Evolutionary conservation across 2,329 filamentous ascomycete genomes (phyloP).

Genomic region (Neopestalotiopsis sp.): DNA sequence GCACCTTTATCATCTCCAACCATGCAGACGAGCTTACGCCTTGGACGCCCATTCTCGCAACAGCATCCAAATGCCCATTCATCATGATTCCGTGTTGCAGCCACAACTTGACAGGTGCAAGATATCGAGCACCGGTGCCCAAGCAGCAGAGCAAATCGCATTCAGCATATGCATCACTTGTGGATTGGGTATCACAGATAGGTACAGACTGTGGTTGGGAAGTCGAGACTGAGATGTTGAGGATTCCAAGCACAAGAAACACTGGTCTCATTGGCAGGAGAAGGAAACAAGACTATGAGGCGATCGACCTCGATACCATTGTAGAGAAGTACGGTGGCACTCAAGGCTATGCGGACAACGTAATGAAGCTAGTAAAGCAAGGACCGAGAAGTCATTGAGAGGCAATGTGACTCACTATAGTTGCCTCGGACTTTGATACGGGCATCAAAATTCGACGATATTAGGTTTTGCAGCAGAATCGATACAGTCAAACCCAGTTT

Average conservation of each 20-base stretch:
- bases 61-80: conserved; percentile 77
- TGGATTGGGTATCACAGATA: conserved; percentile 75
- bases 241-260: conserved; percentile 93
- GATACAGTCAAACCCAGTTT: too few species aligned
- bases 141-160: conserved; percentile 53
- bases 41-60: conserved; percentile 91
- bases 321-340: conserved; percentile 59
- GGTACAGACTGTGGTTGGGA: conserved; percentile 75
- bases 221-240: conserved; percentile 81
- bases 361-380: conserved; percentile 63
- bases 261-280: conserved; percentile 76
- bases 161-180: conserved; percentile 84
- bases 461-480: too few species aligned
- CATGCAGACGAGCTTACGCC: conserved; percentile 95
- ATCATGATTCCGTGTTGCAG: conserved; percentile 96
- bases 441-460: neutral
- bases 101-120: conserved; percentile 78
- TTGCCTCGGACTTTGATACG: neutral
- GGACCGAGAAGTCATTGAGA: conserved; percentile 41
- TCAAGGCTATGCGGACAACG: conserved; percentile 62
- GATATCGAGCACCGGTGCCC: conserved; percentile 70
- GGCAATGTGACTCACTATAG: neutral
- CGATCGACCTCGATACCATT: conserved; percentile 49
- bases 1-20: conserved; percentile 94
- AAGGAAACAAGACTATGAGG: conserved; percentile 31